Percentiles rank a stretch among this genome's conserved stretches.
Conservation (phyloP, 1,284 basidiomycete genomes). For the Apiotrichum veenhuisii region DNA sequence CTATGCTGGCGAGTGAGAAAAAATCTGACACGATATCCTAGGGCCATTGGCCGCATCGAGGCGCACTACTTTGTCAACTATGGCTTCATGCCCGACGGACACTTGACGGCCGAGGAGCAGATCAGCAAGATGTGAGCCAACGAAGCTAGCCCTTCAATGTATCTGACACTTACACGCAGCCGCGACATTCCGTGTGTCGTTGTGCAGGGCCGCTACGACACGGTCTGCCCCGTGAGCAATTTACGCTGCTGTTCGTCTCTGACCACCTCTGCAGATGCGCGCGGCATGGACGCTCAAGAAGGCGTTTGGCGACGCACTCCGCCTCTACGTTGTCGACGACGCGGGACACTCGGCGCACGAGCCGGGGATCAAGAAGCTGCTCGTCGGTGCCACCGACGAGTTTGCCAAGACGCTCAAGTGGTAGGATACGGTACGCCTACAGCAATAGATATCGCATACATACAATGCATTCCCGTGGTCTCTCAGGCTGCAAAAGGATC, state of each 20-base stretch:
- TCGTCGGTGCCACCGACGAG: conserved; percentile 47
- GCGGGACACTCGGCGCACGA: conserved; percentile 87
- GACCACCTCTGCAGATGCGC: conserved; percentile 7
- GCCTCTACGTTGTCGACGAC: conserved; percentile 79
- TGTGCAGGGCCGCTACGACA: conserved; percentile 66
- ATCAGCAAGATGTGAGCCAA: conserved; percentile 71
- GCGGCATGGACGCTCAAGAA: conserved; percentile 70
- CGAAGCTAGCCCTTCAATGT: rapidly evolving
- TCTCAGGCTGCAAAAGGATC: too few species aligned
- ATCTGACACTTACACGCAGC: conserved; percentile 7
- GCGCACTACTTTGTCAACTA: conserved; percentile 85
- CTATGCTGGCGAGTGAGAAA: too few species aligned
- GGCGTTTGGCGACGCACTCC: conserved; percentile 65
- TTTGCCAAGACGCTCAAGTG: conserved; percentile 13
- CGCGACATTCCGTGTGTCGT: conserved; percentile 78
- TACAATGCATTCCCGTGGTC: background rate
- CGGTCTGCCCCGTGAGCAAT: conserved; percentile 53
- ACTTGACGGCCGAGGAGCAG: conserved; percentile 73
- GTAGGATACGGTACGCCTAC: background rate
- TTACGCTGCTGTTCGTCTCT: background rate
- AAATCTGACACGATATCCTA: background rate
- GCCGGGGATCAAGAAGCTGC: conserved; percentile 64
- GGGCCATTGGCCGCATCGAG: conserved; percentile 82
- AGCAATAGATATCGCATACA: background rate
- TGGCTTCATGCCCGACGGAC: conserved; percentile 85